phyloP scores from a whole-genome alignment of 345 rosid species.

The Eucalyptus fibrosa region DNA sequence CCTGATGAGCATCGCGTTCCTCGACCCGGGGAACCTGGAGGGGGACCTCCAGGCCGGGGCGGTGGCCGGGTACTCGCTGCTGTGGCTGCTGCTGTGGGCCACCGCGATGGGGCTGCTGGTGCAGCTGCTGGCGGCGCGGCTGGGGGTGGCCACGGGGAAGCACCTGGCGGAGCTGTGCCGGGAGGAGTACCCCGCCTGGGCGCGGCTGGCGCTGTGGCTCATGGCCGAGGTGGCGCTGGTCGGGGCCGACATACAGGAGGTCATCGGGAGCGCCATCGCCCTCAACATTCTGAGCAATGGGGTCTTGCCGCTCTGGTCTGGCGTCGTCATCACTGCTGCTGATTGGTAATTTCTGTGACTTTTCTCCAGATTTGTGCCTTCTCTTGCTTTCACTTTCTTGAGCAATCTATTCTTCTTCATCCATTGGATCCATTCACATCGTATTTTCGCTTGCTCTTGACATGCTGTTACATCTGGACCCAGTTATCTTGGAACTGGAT shows the following conservation, averaged over 20 bases:
- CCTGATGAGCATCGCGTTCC: slow-evolving; percentile 38
- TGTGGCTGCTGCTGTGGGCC: slow-evolving; percentile 38
- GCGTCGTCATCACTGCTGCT: slow-evolving; percentile 2
- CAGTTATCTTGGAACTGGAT: not conserved
- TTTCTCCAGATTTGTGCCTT: not conserved
- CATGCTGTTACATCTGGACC: not conserved
- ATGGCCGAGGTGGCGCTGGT: slow-evolving; percentile 36
- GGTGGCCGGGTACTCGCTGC: slow-evolving; percentile 33
- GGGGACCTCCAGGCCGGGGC: slow-evolving; percentile 42
- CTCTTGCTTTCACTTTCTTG: not conserved
- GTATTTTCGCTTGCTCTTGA: not conserved
- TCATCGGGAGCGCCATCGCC: slow-evolving; percentile 39
- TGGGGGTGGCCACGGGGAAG: slow-evolving; percentile 32
- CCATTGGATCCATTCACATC: not conserved
- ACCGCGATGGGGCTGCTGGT: slow-evolving; percentile 36
- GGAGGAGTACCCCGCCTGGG: slow-evolving; percentile 34
- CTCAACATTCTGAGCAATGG: slow-evolving; percentile 6
- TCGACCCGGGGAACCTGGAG: slow-evolving; percentile 39
- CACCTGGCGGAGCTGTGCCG: slow-evolving; percentile 37
- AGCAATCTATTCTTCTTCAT: not conserved
- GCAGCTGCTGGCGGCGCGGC: slow-evolving; percentile 33
- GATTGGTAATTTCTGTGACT: not conserved
- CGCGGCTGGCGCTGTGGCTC: slow-evolving; percentile 22
- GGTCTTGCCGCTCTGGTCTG: slow-evolving; percentile 11
- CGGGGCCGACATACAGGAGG: slow-evolving; percentile 40